A percentile compares a stretch with the other conserved stretches of the same genome.
phyloP scores from a whole-genome alignment of 1,139 yeast species.

The Entelexis sorbosivorans region DNA sequence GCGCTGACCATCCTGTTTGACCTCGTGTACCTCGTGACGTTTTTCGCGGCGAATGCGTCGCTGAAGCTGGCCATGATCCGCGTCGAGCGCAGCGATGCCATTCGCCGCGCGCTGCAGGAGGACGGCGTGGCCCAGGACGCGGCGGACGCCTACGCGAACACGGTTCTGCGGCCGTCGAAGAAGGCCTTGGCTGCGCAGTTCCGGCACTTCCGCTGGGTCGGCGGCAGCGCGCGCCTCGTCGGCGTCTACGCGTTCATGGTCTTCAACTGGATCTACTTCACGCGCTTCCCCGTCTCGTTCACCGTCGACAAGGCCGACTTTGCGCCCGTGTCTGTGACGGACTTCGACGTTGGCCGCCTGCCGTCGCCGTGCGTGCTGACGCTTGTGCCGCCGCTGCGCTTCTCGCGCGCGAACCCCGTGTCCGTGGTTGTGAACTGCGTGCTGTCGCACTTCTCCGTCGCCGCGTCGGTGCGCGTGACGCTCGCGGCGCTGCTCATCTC shows the following conservation, averaged over 20 bases:
- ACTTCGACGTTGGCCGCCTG: constrained; percentile 14
- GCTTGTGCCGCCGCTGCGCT: constrained; percentile 22
- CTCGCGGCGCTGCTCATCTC: constrained; percentile 66
- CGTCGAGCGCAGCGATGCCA: constrained; percentile 73
- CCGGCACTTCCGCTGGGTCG: constrained; percentile 21
- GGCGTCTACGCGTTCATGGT: constrained; percentile 16
- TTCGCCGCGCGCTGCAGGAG: constrained; percentile 79
- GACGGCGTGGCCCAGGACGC: constrained; percentile 82
- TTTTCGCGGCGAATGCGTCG: constrained; percentile 75
- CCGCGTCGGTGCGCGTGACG: constrained; percentile 41
- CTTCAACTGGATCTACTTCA: constrained; percentile 21
- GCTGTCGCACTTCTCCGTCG: constrained; percentile 9
- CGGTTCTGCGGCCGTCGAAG: constrained; percentile 18
- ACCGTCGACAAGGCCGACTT: constrained; percentile 19
- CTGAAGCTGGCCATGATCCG: constrained; percentile 82
- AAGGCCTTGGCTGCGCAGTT: constrained; percentile 18
- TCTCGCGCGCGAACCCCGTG: constrained; percentile 20
- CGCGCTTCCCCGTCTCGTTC: constrained; percentile 22
- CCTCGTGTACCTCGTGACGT: constrained; percentile 63
- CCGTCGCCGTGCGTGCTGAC: constrained; percentile 22
- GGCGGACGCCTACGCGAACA: constrained; percentile 36
- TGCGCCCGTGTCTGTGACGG: constrained; percentile 16
- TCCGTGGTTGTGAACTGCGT: constrained; percentile 4
- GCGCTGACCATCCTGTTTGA: constrained; percentile 67
- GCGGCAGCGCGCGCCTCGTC: constrained; percentile 18